Evolutionary conservation across 2,329 filamentous ascomycete species (phyloP).

Genomic region (Fusarium praegraminearum): DNA sequence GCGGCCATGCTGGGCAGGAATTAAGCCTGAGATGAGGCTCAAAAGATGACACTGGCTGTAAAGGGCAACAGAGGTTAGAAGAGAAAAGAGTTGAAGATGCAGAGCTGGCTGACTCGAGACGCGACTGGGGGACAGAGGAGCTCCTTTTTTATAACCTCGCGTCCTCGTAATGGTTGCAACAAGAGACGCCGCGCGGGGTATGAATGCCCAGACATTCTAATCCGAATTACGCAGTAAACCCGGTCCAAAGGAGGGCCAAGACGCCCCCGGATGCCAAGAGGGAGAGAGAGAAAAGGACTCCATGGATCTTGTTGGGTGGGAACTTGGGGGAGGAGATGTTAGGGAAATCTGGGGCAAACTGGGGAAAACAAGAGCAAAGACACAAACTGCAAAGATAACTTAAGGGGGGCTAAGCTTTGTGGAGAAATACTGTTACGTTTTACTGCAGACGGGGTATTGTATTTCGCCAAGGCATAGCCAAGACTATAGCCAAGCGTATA

Average conservation of each 20-base stretch:
- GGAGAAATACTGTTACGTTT: conserved; percentile 26
- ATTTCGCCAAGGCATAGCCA: conserved; percentile 26
- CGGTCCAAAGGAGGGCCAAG: conserved; percentile 15
- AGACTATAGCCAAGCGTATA: conserved; percentile 23
- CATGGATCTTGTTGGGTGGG: background rate
- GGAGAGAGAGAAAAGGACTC: background rate
- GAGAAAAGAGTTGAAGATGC: conserved; percentile 12
- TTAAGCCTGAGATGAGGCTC: background rate
- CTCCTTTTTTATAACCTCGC: conserved; percentile 26
- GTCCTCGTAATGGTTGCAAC: conserved; percentile 22
- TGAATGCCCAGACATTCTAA: conserved; percentile 35
- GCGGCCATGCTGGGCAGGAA: conserved; percentile 11
- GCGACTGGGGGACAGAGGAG: conserved; percentile 10
- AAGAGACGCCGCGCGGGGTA: conserved; percentile 21
- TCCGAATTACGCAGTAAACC: conserved; percentile 29
- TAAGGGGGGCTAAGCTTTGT: conserved; percentile 15
- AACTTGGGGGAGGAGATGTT: background rate
- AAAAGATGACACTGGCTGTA: background rate
- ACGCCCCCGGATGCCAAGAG: conserved; percentile 29
- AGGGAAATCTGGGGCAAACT: conserved; percentile 21
- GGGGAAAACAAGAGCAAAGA: conserved; percentile 3
- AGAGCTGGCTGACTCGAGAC: conserved; percentile 8
- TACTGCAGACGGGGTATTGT: background rate
- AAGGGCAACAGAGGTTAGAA: background rate
- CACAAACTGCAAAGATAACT: background rate